Conservation (phyloP, 2,329 filamentous ascomycete genomes). For the Aspergillus vadensis region DNA sequence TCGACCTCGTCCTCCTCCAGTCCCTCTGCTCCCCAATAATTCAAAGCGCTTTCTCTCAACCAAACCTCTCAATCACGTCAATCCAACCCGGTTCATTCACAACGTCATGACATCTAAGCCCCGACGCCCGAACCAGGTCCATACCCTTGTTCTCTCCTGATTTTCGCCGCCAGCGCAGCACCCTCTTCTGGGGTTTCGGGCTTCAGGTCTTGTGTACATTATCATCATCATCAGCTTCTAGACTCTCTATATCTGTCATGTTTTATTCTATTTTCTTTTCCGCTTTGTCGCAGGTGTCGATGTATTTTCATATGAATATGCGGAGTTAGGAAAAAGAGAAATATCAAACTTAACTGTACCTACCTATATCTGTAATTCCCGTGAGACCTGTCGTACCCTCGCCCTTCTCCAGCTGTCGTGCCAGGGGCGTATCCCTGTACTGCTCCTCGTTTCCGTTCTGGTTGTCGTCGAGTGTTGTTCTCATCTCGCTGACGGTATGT, state of each 20-base stretch:
- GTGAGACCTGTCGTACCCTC: constrained; percentile 51
- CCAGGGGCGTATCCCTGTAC: constrained; percentile 52
- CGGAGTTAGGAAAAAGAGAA: constrained; percentile 31
- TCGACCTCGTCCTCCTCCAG: constrained; percentile 41
- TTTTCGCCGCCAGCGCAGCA: constrained; percentile 36
- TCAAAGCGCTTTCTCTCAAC: neutral
- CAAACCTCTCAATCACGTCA: constrained; percentile 6
- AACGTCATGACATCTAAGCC: constrained; percentile 40
- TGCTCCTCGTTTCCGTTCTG: constrained; percentile 46
- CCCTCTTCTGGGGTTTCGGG: constrained; percentile 42
- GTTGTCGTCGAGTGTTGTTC: constrained; percentile 9
- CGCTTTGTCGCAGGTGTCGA: constrained; percentile 19
- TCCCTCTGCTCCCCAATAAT: constrained; percentile 40
- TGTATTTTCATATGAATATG: constrained; percentile 24
- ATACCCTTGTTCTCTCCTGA: constrained; percentile 57
- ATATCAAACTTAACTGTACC: constrained; percentile 34
- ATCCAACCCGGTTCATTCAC: constrained; percentile 15
- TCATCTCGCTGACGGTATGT: constrained; percentile 39
- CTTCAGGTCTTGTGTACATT: constrained; percentile 43
- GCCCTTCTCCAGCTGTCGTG: constrained; percentile 59
- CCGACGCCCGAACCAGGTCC: constrained; percentile 58
- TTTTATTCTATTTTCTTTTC: constrained; percentile 22
- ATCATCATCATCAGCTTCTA: constrained; percentile 37
- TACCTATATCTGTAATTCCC: constrained; percentile 43
- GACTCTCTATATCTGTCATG: constrained; percentile 20